Evolutionary conservation across 129 eudicot species (phyloP), one percentile per base, ranked within the genome.

Genomic region (Scalesia atractyloides): DNA sequence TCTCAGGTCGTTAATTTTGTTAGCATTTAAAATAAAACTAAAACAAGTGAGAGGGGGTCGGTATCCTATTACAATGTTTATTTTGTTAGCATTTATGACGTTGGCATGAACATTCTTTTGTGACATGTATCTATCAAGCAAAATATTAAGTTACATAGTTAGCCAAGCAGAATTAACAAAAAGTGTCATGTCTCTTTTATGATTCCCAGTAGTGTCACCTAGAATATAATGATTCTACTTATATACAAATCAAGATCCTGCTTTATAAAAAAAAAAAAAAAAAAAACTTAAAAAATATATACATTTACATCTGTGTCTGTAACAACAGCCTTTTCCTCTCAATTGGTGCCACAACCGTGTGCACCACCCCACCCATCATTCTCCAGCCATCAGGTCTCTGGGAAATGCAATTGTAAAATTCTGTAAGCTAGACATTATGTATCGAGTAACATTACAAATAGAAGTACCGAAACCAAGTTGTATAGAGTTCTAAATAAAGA

Each of bases 231-330:
- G 20, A 51, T n/a, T 51, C 57, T 51, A 51, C 57, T 16, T 51
- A 3, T 16, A 51, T 12, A 47, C 17, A 51, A 51, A 51, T 5
- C 20, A n/a, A 7, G 20, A 51, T 51, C 57, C 57, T 51, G 20
- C 20, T 51, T n/a, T n/a, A n/a, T n/a, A n/a, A n/a, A n/a, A n/a
- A n/a, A n/a, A n/a, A n/a, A n/a, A n/a, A n/a, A n/a, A n/a, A n/a
- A n/a, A n/a, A n/a, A n/a, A n/a, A n/a, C n/a, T n/a, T n/a, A n/a
- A n/a, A n/a, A n/a, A n/a, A n/a, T n/a, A n/a, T n/a, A n/a, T n/a
- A n/a, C n/a, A n/a, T n/a, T n/a, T n/a, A n/a, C n/a, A n/a, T 97
- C 58, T 93, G 98, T 5, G 98, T 93, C 62, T 93, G 98, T 16
- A 93, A 78, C 52, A 93, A 73, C 24, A 93, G 86, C 85, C 90